phyloP scores from a whole-genome alignment of 257 asterid species.

The Gynochthodes officinalis region DNA sequence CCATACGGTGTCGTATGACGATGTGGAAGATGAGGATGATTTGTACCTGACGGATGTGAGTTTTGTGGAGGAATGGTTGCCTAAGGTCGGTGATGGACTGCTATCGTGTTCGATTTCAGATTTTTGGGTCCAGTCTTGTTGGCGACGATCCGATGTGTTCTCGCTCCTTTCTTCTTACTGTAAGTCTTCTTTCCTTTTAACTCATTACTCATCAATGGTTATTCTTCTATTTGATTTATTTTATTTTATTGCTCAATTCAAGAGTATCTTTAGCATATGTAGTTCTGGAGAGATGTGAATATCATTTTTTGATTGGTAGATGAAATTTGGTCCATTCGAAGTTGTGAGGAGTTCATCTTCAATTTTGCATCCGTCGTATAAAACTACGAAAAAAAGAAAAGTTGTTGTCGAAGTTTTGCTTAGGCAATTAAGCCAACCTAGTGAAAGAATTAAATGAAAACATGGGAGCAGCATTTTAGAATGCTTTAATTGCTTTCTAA shows the following conservation, averaged over 20 bases:
- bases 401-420: background rate
- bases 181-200: conserved; percentile 29
- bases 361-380: background rate
- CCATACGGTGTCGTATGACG: conserved; percentile 42
- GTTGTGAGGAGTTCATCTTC: background rate
- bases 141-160: conserved; percentile 61
- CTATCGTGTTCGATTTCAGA: conserved; percentile 53
- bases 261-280: background rate
- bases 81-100: conserved; percentile 40
- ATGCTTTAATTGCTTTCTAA: background rate
- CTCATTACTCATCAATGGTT: background rate
- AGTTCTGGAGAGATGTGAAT: background rate
- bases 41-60: conserved; percentile 50
- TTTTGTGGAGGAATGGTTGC: conserved; percentile 56
- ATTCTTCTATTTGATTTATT: background rate
- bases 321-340: background rate
- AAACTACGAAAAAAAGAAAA: background rate
- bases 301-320: background rate
- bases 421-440: background rate
- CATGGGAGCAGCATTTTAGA: background rate
- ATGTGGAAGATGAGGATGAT: conserved; percentile 65
- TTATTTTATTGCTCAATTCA: background rate
- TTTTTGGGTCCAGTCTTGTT: conserved; percentile 78
- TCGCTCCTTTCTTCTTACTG: conserved; percentile 50
- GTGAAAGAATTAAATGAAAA: background rate